Conservation (phyloP, 345 rosid species). For the Gossypium mustelinum region DNA sequence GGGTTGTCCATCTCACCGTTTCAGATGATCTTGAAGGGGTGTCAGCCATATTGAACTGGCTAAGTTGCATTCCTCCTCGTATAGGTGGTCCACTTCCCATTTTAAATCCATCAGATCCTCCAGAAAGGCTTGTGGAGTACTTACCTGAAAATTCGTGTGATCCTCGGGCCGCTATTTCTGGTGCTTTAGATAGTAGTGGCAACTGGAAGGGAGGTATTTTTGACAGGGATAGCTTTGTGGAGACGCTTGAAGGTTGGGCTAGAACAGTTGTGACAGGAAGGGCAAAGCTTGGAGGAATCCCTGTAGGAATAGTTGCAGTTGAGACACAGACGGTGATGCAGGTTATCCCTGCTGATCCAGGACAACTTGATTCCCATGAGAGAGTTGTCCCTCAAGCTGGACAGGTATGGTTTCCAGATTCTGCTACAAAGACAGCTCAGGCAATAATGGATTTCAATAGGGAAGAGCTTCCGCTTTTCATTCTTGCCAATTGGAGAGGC, state of each 20-base stretch:
- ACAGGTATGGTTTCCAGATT: conserved; percentile 99
- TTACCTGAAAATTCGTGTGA: conserved; percentile 87
- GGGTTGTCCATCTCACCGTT: conserved; percentile 96
- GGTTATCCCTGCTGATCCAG: conserved; percentile 98
- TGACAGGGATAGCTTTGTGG: conserved; percentile 89
- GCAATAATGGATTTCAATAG: conserved; percentile 91
- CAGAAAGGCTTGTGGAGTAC: conserved; percentile 86
- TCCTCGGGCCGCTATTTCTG: conserved; percentile 95
- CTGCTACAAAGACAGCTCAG: conserved; percentile 95
- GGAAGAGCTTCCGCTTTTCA: conserved; percentile 94
- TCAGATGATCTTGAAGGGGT: conserved; percentile 98
- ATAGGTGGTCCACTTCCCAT: conserved; percentile 84
- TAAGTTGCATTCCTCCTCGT: conserved; percentile 79
- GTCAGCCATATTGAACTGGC: conserved; percentile 87
- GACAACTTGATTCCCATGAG: conserved; percentile 99
- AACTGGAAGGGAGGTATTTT: conserved; percentile 96
- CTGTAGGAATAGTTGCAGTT: conserved; percentile 95
- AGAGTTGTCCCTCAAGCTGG: conserved; percentile 99
- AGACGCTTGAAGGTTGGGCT: conserved; percentile 98
- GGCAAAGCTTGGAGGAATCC: conserved; percentile 98
- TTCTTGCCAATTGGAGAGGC: conserved; percentile 99
- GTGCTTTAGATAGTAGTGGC: conserved; percentile 54
- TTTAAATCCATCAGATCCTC: conserved; percentile 57
- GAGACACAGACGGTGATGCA: conserved; percentile 99
- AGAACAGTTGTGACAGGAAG: conserved; percentile 99